Percentiles rank a stretch among this genome's conserved stretches.
These are phyloP conservation scores for Iberis pinnata DNA, from an alignment of 345 rosid species.

Conservation along the genomic window DNA sequence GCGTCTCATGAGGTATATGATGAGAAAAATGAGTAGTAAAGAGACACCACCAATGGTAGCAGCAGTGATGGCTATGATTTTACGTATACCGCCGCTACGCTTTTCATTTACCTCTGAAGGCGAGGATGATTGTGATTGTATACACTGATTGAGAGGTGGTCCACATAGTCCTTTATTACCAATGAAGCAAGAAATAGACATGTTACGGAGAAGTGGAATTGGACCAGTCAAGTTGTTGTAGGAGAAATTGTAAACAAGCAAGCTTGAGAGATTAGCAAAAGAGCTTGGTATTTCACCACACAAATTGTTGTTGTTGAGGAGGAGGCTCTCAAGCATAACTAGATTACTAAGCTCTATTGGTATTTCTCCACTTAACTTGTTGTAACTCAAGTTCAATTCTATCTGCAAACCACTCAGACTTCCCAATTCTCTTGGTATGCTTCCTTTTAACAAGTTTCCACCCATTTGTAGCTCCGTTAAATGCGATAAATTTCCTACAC, in stretches of 20 bases:
- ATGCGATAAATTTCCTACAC: constrained; percentile 53
- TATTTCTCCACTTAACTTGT: constrained; percentile 62
- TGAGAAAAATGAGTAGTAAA: constrained; percentile 48
- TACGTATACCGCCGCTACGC: constrained; percentile 33
- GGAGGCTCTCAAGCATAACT: constrained; percentile 46
- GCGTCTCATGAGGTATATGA: constrained; percentile 48
- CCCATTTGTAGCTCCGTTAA: constrained; percentile 85
- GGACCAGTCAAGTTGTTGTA: constrained; percentile 65
- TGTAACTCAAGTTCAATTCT: constrained; percentile 77
- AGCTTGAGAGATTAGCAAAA: constrained; percentile 55
- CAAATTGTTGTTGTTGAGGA: constrained; percentile 74
- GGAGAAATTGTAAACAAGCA: constrained; percentile 78
- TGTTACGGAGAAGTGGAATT: constrained; percentile 41
- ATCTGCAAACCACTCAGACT: constrained; percentile 66
- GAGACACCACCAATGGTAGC: constrained; percentile 70
- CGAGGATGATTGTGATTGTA: constrained; percentile 27
- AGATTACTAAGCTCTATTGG: constrained; percentile 71
- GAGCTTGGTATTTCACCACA: constrained; percentile 68
- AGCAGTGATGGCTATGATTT: constrained; percentile 53
- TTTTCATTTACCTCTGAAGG: constrained; percentile 28
- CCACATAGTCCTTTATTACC: constrained; percentile 75
- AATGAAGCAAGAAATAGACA: constrained; percentile 45
- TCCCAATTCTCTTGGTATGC: constrained; percentile 58
- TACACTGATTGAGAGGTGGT: constrained; percentile 50
- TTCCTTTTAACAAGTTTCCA: constrained; percentile 59